Evolutionary conservation across 225 moss, liverwort and hornwort genomes (phyloP).

Genomic region (Asterella californica): DNA sequence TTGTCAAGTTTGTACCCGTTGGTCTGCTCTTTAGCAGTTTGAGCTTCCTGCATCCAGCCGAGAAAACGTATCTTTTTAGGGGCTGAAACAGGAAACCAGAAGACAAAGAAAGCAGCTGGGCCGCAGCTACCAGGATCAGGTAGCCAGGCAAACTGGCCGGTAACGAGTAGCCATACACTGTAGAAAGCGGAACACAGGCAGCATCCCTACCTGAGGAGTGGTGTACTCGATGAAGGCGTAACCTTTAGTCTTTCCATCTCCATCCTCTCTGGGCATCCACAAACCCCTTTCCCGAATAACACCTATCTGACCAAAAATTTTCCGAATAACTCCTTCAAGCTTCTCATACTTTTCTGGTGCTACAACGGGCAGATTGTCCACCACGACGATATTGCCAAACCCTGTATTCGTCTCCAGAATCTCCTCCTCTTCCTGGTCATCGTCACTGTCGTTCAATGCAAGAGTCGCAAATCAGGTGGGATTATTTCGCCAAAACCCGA

Average conservation of each 20-base stretch:
- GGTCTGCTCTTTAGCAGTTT: conserved; percentile 92
- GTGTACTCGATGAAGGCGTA: conserved; percentile 93
- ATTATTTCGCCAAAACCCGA: neutral
- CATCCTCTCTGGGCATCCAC: conserved; percentile 85
- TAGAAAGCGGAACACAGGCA: neutral
- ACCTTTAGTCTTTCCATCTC: conserved; percentile 75
- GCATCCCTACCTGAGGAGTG: conserved; percentile 57
- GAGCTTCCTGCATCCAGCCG: conserved; percentile 60
- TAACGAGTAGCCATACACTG: neutral
- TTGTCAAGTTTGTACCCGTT: conserved; percentile 96
- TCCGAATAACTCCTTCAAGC: conserved; percentile 84
- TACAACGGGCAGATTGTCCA: conserved; percentile 89
- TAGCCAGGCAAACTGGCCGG: neutral
- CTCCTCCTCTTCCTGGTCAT: conserved; percentile 97
- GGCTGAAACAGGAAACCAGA: neutral
- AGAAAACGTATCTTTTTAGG: neutral
- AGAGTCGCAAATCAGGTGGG: neutral
- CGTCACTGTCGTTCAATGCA: conserved; percentile 50
- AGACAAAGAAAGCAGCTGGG: neutral
- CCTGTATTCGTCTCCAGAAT: conserved; percentile 83
- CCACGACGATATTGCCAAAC: conserved; percentile 88
- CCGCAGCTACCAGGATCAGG: neutral
- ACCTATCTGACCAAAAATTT: conserved; percentile 97
- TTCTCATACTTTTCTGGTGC: conserved; percentile 89
- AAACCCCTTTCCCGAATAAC: conserved; percentile 77